These are phyloP conservation scores for Sclerotinia minor DNA, from an alignment of 2,329 filamentous ascomycete genomes.

Conservation along the genomic window DNA sequence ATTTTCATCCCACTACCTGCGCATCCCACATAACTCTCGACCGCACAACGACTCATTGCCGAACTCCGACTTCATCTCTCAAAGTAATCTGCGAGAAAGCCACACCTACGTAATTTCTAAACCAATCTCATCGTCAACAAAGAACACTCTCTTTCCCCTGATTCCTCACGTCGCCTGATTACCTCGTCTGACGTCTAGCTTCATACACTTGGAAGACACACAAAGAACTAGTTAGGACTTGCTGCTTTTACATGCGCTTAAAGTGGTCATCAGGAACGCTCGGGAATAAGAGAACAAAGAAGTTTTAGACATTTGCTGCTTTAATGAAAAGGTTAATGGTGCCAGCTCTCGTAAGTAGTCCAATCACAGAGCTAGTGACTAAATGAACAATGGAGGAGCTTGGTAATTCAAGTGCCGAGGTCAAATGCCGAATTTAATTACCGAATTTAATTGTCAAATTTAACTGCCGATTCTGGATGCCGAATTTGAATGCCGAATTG, in stretches of 20 bases:
- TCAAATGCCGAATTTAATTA: neutral
- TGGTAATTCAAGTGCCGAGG: neutral
- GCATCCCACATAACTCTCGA: neutral
- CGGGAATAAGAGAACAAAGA: conserved; percentile 17
- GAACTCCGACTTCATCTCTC: neutral
- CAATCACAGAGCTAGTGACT: neutral
- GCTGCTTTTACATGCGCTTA: neutral
- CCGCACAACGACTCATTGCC: neutral
- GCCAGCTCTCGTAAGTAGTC: neutral
- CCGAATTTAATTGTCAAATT: too few relatives aligned
- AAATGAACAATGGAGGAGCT: neutral
- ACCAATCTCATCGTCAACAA: neutral
- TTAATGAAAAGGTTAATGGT: neutral
- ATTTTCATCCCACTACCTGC: neutral
- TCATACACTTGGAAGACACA: neutral
- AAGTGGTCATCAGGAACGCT: neutral
- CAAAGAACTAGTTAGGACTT: neutral
- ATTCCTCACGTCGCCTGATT: neutral
- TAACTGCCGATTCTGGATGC: too few relatives aligned
- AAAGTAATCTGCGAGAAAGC: neutral
- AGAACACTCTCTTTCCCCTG: neutral
- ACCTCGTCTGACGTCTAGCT: neutral
- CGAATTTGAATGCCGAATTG: neutral
- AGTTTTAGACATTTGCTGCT: neutral
- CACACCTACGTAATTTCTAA: neutral